Evolutionary conservation across 2,329 filamentous ascomycete species (phyloP), one percentile per base, ranked within the genome.

Genomic region (Epichloe gansuensis): DNA sequence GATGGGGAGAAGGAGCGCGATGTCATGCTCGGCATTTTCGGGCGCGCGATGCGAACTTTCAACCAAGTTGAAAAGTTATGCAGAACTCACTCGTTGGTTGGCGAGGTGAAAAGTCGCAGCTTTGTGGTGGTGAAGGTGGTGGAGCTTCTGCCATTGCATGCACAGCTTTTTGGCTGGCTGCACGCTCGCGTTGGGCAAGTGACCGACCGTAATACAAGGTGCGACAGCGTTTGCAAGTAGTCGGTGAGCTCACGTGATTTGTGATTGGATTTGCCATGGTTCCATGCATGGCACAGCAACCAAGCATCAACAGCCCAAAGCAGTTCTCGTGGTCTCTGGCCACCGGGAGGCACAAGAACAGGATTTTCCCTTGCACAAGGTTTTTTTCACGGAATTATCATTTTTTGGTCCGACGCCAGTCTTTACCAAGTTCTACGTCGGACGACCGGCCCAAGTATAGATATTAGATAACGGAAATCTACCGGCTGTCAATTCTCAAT

Each of bases 1-100:
- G 66, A 65, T 23, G 64, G 61, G 35, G 64, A 67, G 25, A 54
- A 61, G 47, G 62, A 61, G 31, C 52, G 58, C 31, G 57, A 59
- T 34, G 58, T 54, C 65, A 67, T 67, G 50, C 13, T 50, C 27
- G 27, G 8, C 27, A 9, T 9, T 31, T 44, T 31, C 8, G 4
- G 21, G 9, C 17, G 23, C 36, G 11, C 23, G 36, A 13, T 25
- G 25, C 34, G 45, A 47, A 21, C 17, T 13, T 17, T 35, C 12
- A 25, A n/a, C 7, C 4, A 47, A 21, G 46, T 3, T 47, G 46
- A 15, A 36, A 39, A 39, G 36, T n/a, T n/a, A n/a, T 39, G n/a
- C 36, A n/a, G n/a, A 21, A 21, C 17, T 21, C 17, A n/a, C n/a
- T 13, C 27, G 8, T 31, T 31, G 8, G 27, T 31, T 39, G 36